Conservation (phyloP, 1,284 basidiomycete genomes). For the Austropuccinia psidii region DNA sequence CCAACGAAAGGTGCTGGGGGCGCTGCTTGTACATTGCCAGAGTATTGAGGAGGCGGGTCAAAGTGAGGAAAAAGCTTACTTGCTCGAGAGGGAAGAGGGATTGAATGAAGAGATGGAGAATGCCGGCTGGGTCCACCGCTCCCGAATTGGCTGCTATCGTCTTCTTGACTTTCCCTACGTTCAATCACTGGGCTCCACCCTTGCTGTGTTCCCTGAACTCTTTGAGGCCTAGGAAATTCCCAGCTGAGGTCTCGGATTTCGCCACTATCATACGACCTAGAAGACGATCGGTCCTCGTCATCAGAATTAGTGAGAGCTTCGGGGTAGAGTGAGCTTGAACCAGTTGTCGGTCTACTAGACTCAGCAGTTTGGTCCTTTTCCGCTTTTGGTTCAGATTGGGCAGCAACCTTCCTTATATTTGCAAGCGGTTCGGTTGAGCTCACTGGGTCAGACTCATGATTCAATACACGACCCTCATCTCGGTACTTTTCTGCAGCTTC, state of each 20-base stretch:
- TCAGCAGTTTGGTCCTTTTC: background rate
- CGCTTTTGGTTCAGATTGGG: background rate
- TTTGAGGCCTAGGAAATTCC: too few relatives aligned
- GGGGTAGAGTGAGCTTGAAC: background rate
- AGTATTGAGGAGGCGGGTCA: background rate
- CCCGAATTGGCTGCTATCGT: background rate
- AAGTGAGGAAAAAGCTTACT: too few relatives aligned
- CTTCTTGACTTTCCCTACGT: background rate
- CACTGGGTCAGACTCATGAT: background rate
- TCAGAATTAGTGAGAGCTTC: background rate
- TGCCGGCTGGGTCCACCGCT: too few relatives aligned
- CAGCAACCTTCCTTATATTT: background rate
- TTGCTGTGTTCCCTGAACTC: too few relatives aligned
- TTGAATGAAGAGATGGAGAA: background rate
- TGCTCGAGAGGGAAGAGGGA: background rate
- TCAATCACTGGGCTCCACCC: too few relatives aligned
- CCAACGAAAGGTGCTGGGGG: background rate
- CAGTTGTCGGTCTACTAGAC: background rate
- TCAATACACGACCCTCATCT: background rate
- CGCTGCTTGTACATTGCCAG: background rate
- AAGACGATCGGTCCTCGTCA: background rate
- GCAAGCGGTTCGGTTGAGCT: background rate
- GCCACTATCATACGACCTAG: background rate
- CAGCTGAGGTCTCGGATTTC: too few relatives aligned
- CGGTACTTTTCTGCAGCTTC: background rate